Percentiles rank a stretch among this genome's conserved stretches.
These are phyloP conservation scores for Cytospora piceicola DNA, from an alignment of 2,329 filamentous ascomycete genomes.

Conservation along the genomic window DNA sequence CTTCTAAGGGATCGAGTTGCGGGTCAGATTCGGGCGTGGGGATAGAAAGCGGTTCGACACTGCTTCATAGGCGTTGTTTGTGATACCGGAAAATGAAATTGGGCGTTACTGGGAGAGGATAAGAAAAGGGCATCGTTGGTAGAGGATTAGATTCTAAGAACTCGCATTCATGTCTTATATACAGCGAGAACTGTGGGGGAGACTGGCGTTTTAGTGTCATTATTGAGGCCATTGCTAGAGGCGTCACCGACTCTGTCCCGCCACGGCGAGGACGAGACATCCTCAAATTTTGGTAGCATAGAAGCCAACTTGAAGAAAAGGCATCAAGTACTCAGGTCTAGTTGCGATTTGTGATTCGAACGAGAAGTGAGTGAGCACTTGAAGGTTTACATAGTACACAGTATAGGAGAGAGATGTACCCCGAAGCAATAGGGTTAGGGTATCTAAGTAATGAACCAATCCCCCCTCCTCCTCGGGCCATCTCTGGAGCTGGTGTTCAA, in stretches of 20 bases:
- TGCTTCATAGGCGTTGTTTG: constrained; percentile 9
- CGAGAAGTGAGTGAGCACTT: too few relatives aligned
- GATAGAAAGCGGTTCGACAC: constrained; percentile 1
- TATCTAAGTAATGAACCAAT: neutral
- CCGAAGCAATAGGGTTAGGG: neutral
- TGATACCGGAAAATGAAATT: neutral
- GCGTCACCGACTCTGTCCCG: neutral
- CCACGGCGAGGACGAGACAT: neutral
- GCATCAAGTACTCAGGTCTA: too few relatives aligned
- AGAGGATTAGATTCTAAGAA: constrained; percentile 9
- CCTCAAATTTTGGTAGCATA: neutral
- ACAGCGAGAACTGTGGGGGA: neutral
- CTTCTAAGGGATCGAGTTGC: constrained; percentile 16
- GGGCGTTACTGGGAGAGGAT: constrained; percentile 12
- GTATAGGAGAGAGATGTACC: too few relatives aligned
- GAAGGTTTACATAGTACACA: too few relatives aligned
- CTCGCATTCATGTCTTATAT: constrained; percentile 11
- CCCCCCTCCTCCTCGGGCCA: too few relatives aligned
- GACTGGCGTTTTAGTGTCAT: constrained; percentile 11
- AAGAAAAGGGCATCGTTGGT: constrained; percentile 11
- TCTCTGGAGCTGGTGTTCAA: neutral
- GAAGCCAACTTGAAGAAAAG: neutral
- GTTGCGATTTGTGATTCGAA: neutral
- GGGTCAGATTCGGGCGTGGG: neutral
- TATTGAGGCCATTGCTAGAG: neutral